Conservation (phyloP, 2,329 filamentous ascomycete species). For the Verticillium nonalfalfae region DNA sequence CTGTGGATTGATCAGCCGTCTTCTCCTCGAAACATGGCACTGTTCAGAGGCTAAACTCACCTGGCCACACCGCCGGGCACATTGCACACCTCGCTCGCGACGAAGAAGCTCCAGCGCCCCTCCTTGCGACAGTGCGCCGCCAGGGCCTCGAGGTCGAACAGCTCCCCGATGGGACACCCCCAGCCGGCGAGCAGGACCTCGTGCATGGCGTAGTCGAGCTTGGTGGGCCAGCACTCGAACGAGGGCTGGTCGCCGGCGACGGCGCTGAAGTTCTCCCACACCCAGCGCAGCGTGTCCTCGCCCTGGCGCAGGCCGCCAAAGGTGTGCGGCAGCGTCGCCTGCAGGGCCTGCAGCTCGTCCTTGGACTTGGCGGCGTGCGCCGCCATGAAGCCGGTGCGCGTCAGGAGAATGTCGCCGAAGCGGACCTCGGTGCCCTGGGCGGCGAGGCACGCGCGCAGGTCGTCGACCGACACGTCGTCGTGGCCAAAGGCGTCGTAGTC, state of each 20-base stretch:
- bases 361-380: conserved; percentile 7
- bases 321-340: conserved; percentile 3
- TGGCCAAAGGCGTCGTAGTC: conserved; percentile 10
- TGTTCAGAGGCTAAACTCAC: conserved; percentile 6
- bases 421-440: conserved; percentile 14
- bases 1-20: conserved; percentile 5
- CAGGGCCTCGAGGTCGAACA: conserved; percentile 32
- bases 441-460: conserved; percentile 9
- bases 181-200: conserved; percentile 34
- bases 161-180: conserved; percentile 35
- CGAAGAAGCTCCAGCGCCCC: conserved; percentile 29
- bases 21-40: not conserved
- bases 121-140: conserved; percentile 23
- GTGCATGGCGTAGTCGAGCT: conserved; percentile 24
- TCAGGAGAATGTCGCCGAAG: conserved; percentile 49
- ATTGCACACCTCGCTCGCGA: conserved; percentile 28
- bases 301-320: conserved; percentile 38
- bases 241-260: conserved; percentile 48
- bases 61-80: conserved; percentile 20
- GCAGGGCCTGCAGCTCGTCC: conserved; percentile 4
- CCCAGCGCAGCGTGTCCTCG: conserved; percentile 43
- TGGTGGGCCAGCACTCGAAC: conserved; percentile 41
- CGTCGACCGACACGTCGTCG: conserved; percentile 9
- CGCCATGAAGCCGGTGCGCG: conserved; percentile 33
- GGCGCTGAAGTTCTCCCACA: conserved; percentile 53